Evolutionary conservation across 345 rosid species (phyloP), one percentile per base, ranked within the genome.

Genomic region (Eucalyptus decipiens): DNA sequence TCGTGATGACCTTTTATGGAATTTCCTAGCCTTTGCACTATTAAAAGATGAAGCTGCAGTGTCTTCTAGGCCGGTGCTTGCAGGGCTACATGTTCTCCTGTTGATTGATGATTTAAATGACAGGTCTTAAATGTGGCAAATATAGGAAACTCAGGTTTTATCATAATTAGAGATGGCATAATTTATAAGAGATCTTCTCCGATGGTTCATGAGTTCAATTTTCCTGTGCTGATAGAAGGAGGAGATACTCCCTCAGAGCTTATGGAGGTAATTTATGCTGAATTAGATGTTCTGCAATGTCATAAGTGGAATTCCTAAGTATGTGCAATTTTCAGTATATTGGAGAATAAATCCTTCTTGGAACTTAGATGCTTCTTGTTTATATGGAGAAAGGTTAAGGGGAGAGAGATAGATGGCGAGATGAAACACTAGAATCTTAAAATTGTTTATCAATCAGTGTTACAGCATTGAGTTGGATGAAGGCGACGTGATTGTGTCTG

Each of bases 121-220:
- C 95, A 97, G 98, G 95, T 89, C 92, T 94, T 96, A 87, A 94
- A 89, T 90, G 94, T 95, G 89, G 98, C 96, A 86, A 94, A 93
- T 93, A 92, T 95, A 34, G 97, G 99, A 91, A 96, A 97, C 92
- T 93, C 99, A 1, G 96, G 96, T 91, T 94, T 96, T 93, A 88
- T 96, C 56, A 87, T 97, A 88, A 88, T 97, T 80, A 95, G 99
- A 91, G 90, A 93, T 54, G 94, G 95, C 18, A 56, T 86, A 89
- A 88, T 95, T 85, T 89, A 92, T 54, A 92, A 92, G 88, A 95
- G 92, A 67, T 96, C 99, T 37, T 91, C 93, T 91, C 95, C 95
- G 43, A 93, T 94, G 96, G 88, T 92, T 81, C 96, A 95, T 88
- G 97, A 95, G 89, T 95, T 97, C 90, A 89, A 90, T 91, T 94